Base-by-base conservation (phyloP, 1,139 yeast genomes). In the Hemisphaericaspora subhashii region DNA sequence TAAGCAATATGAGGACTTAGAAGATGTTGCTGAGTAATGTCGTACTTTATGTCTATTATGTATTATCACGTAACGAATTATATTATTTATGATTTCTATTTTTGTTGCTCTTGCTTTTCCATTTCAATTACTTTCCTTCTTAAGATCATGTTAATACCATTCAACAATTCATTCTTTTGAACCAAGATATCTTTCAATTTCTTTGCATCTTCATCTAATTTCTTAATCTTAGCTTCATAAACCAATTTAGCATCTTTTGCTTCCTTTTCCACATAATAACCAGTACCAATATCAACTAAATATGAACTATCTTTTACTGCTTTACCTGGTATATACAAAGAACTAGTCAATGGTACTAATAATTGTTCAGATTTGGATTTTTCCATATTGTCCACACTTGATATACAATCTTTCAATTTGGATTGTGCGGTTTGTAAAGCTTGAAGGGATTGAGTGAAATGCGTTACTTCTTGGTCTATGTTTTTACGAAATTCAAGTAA, bases 271-370 rank as follows among this genome's bases (percentile, higher is more conserved):
- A 89, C 94, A 57, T 78, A 92, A 61, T 92, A 92, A 2, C 98
- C 98, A 0, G 98, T 92, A 24, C 99, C 99, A 31, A 92, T 83
- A 57, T 92, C 99, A 13, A 94, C 96, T 63, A 92, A 72, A 53
- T 84, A 92, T 42, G 74, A 80, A 46, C 83, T 77, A 33, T 76
- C 76, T 45, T 83, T 77, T 35, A 73, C 72, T 41, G 78, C 73
- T 44, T 71, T 76, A 2, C 98, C 99, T 1, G 96, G 96, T 20
- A 92, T 85, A 53, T 94, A 92, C 33, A 92, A 68, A 0, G 96
- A 87, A 31, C 90, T 76, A 1, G 98, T 88, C 48, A 94, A 71
- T 5, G 99, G 98, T 1, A 94, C 88, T 47, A 92, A 69, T 25
- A 92, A 62, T 13, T 39, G 39, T 39, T 74, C 68, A 2, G 67